Evolutionary conservation across 768 basidiomycete genomes (phyloP).

Genomic region (Tricholoma terreum): DNA sequence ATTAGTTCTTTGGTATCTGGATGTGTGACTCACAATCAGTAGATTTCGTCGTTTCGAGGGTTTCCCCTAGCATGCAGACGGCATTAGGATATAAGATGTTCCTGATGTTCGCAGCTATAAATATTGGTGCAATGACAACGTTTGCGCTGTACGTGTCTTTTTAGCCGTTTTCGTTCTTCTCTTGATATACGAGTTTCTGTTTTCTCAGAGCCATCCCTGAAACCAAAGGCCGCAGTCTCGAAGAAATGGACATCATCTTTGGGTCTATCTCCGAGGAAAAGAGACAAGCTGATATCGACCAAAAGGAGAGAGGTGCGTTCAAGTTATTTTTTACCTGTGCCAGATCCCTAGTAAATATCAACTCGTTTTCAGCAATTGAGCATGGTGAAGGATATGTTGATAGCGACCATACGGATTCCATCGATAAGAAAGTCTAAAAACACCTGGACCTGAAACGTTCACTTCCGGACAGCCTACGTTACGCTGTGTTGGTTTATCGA

Average conservation of each 20-base stretch:
- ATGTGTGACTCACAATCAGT: not conserved
- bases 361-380: not conserved
- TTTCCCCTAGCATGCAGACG: conserved; percentile 61
- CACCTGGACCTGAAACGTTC: too few species aligned
- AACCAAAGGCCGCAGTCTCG: conserved; percentile 56
- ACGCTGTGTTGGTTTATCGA: too few species aligned
- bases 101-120: conserved; percentile 72
- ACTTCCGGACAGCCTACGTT: too few species aligned
- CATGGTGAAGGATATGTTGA: not conserved
- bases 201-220: conserved; percentile 51
- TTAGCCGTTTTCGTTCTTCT: not conserved
- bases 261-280: conserved; percentile 56
- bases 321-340: not conserved
- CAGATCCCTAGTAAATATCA: not conserved
- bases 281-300: conserved; percentile 50
- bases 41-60: conserved; percentile 74
- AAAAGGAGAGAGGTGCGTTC: conserved; percentile 35
- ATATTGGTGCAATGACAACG: conserved; percentile 63
- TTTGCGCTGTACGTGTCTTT: conserved; percentile 55
- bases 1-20: conserved; percentile 8
- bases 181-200: too few species aligned
- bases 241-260: conserved; percentile 53
- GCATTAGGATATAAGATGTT: conserved; percentile 72
- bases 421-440: conserved; percentile 1
- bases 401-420: not conserved